phyloP scores from a whole-genome alignment of 2,329 filamentous ascomycete species.

The Ophiosphaerella herpotricha region DNA sequence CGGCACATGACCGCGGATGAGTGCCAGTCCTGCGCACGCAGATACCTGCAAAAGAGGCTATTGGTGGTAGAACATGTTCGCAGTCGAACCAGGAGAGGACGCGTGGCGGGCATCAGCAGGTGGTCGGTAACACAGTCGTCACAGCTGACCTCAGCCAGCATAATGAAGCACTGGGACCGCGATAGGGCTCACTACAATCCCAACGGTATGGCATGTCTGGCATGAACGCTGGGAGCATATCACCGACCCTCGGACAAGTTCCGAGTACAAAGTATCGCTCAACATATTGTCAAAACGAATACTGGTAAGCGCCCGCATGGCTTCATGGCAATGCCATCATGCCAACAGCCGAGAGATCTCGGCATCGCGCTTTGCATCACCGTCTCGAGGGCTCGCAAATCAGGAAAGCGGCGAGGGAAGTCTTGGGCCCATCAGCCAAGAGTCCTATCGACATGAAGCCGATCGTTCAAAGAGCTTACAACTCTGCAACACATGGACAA shows the following conservation, averaged over 20 bases:
- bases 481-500: background rate
- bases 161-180: too few species aligned
- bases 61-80: conserved; percentile 9
- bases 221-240: background rate
- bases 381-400: conserved; percentile 13
- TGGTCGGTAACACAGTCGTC: too few species aligned
- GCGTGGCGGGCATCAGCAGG: conserved; percentile 11
- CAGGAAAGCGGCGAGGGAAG: conserved; percentile 28
- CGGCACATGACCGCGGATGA: background rate
- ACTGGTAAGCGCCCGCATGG: conserved; percentile 7
- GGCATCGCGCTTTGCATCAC: conserved; percentile 34
- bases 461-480: conserved; percentile 10
- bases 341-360: conserved; percentile 33
- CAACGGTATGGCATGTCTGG: background rate
- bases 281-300: background rate
- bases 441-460: conserved; percentile 26
- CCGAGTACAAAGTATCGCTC: background rate
- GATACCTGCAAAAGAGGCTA: conserved; percentile 1
- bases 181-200: too few species aligned
- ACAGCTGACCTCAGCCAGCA: too few species aligned
- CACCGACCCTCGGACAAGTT: background rate
- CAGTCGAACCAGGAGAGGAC: conserved; percentile 9
- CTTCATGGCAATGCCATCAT: conserved; percentile 3
- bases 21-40: background rate
- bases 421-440: conserved; percentile 44